Evolutionary conservation across 768 basidiomycete genomes (phyloP).

Genomic region (Tremella fuciformis): DNA sequence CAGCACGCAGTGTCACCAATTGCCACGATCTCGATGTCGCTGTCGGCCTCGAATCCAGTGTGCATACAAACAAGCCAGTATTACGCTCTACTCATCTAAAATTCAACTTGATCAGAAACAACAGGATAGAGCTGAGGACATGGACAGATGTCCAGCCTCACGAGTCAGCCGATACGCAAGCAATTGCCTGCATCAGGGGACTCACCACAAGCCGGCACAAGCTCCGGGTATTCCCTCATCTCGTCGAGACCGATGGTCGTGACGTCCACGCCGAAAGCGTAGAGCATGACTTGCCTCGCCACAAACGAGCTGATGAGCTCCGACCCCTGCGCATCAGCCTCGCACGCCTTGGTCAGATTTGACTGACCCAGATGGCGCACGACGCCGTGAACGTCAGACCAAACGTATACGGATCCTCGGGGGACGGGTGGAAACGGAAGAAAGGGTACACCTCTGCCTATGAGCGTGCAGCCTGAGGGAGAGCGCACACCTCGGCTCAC

Average conservation of each 20-base stretch:
- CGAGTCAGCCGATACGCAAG: too few relatives aligned
- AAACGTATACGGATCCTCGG: constrained; percentile 55
- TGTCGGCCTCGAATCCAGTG: too few relatives aligned
- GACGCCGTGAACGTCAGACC: constrained; percentile 54
- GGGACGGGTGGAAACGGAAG: constrained; percentile 52
- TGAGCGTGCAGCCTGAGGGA: constrained; percentile 6
- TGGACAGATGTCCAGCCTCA: constrained; percentile 53
- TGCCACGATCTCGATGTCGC: too few relatives aligned
- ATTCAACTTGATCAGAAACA: constrained; percentile 51
- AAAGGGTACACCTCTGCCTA: constrained; percentile 53
- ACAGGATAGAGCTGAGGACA: constrained; percentile 53
- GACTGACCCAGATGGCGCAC: constrained; percentile 51
- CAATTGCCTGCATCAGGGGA: too few relatives aligned
- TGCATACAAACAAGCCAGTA: too few relatives aligned
- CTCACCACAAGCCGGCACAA: constrained; percentile 46
- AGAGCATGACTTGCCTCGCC: constrained; percentile 48
- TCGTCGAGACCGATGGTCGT: constrained; percentile 52
- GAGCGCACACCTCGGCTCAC: constrained; percentile 32
- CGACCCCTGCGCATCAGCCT: constrained; percentile 39
- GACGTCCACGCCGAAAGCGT: constrained; percentile 52
- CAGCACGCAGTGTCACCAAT: too few relatives aligned
- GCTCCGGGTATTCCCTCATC: constrained; percentile 53
- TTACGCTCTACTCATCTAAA: constrained; percentile 20
- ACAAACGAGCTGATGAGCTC: constrained; percentile 53
- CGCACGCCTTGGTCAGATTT: background rate